These are phyloP conservation scores for Ocimum tenuiflorum DNA, from an alignment of 257 asterid genomes.

Conservation along the genomic window DNA sequence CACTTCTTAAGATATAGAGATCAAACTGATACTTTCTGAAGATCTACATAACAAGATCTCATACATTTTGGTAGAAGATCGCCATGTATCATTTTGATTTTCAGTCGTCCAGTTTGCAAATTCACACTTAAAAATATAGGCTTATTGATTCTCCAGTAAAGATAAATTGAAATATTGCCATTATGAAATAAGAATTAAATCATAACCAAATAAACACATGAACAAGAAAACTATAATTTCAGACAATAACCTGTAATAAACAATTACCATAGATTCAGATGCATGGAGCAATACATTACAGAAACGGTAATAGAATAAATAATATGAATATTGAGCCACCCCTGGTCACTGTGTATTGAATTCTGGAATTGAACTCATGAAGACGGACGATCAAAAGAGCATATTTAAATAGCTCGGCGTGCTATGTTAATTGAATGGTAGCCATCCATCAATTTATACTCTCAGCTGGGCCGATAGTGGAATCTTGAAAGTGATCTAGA, in stretches of 20 bases:
- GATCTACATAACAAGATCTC: too few species aligned
- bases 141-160: too few species aligned
- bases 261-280: conserved; percentile 1
- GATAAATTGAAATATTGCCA: background rate
- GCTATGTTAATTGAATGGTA: background rate
- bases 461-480: background rate
- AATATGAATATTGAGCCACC: conserved; percentile 8
- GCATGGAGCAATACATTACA: conserved; percentile 3
- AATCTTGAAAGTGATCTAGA: conserved; percentile 20
- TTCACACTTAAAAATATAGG: too few species aligned
- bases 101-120: background rate
- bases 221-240: background rate
- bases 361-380: conserved; percentile 8
- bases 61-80: too few species aligned
- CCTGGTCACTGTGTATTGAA: background rate
- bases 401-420: background rate
- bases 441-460: conserved; percentile 5
- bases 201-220: background rate
- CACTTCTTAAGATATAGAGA: too few species aligned
- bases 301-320: background rate
- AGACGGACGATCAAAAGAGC: background rate
- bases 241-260: background rate
- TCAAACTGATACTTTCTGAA: too few species aligned
- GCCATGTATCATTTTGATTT: too few species aligned
- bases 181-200: background rate